Evolutionary conservation across 139 green algal genomes (phyloP).

Genomic region (Closterium sp.): DNA sequence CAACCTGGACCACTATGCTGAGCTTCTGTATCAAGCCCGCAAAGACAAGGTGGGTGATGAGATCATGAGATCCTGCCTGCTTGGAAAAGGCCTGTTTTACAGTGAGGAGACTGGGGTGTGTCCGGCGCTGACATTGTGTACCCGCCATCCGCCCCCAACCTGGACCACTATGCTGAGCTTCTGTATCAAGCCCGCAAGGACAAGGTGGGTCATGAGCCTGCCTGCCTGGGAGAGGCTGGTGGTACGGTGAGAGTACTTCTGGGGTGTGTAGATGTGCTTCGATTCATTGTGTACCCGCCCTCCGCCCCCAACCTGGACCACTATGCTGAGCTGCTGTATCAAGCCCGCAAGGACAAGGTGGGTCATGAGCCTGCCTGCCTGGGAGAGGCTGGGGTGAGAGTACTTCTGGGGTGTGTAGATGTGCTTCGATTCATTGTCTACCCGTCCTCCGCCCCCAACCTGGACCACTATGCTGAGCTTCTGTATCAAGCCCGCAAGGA

Average conservation of each 20-base stretch:
- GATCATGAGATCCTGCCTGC: no score
- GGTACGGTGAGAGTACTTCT: no score
- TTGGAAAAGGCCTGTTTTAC: no score
- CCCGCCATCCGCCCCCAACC: conserved; percentile 46
- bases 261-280: no score
- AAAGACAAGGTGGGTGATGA: no score
- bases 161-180: conserved; percentile 29
- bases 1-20: conserved; percentile 26
- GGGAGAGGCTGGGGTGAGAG: no score
- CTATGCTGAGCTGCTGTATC: conserved; percentile 26
- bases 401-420: no score
- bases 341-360: conserved; percentile 51
- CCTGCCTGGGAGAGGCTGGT: no score
- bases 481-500: conserved; percentile 40
- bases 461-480: conserved; percentile 26
- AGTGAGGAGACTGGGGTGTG: no score
- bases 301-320: conserved; percentile 32
- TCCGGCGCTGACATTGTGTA: conserved; percentile 60
- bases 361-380: no score
- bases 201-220: no score
- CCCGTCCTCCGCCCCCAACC: conserved; percentile 47
- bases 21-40: no score
- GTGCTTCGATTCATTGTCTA: conserved; percentile 55
- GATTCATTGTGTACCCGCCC: conserved; percentile 65
- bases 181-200: conserved; percentile 40